Conservation (phyloP, 1,139 yeast species). For the Taiozyma sp. region DNA sequence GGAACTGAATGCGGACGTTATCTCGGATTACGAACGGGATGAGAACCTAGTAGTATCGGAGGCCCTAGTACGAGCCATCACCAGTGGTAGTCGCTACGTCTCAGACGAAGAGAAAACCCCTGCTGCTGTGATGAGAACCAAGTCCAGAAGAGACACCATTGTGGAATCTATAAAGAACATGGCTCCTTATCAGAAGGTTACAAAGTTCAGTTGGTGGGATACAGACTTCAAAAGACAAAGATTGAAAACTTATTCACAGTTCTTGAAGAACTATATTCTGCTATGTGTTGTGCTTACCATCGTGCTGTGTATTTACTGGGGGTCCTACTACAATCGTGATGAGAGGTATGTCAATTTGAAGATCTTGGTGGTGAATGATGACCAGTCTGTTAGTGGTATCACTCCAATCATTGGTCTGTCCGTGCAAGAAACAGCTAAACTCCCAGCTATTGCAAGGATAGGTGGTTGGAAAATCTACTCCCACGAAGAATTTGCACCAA, state of each 20-base stretch:
- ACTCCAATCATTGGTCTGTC: slow-evolving; percentile 33
- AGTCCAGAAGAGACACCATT: slow-evolving; percentile 16
- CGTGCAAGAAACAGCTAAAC: slow-evolving; percentile 25
- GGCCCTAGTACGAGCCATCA: slow-evolving; percentile 2
- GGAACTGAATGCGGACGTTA: slow-evolving; percentile 6
- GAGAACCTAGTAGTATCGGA: slow-evolving; percentile 9
- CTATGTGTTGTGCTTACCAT: slow-evolving; percentile 12
- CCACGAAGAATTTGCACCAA: slow-evolving; percentile 5
- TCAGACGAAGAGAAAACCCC: neutral
- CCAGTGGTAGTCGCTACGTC: neutral
- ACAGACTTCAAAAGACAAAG: slow-evolving; percentile 19
- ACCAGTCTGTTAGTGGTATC: slow-evolving; percentile 21
- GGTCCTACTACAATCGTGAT: slow-evolving; percentile 41
- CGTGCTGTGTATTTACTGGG: slow-evolving; percentile 51
- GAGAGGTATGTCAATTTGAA: slow-evolving; percentile 36
- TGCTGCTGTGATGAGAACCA: neutral
- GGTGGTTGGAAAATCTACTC: slow-evolving; percentile 38
- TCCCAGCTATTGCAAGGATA: slow-evolving; percentile 21
- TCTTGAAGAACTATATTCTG: slow-evolving; percentile 16
- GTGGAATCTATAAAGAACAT: slow-evolving; percentile 13
- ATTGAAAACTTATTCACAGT: slow-evolving; percentile 12
- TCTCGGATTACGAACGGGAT: neutral
- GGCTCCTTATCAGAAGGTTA: slow-evolving; percentile 10
- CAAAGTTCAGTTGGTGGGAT: slow-evolving; percentile 21
- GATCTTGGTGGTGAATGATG: slow-evolving; percentile 42